These are phyloP conservation scores for Kodamaea ohmeri DNA, from an alignment of 1,139 yeast genomes.

Conservation along the genomic window DNA sequence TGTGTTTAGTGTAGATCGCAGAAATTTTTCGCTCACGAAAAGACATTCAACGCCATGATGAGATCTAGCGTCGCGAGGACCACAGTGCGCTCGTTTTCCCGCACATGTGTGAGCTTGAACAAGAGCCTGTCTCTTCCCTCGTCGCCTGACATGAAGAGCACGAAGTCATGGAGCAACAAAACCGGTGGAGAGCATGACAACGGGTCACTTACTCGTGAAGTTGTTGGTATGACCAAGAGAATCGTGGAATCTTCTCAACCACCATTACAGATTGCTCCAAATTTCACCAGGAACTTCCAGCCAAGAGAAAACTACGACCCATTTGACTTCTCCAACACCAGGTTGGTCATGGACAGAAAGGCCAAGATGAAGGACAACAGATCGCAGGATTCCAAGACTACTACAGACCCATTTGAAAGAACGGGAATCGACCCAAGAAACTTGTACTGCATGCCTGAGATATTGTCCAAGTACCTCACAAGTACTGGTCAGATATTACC, in stretches of 20 bases:
- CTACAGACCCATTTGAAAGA: conserved; percentile 45
- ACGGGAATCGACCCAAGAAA: conserved; percentile 62
- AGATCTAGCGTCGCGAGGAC: conserved; percentile 4
- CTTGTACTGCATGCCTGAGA: conserved; percentile 63
- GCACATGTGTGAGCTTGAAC: conserved; percentile 1
- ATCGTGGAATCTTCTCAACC: conserved; percentile 28
- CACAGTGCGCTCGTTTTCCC: conserved; percentile 4
- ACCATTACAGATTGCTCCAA: conserved; percentile 27
- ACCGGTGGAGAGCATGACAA: conserved; percentile 13
- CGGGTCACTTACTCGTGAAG: conserved; percentile 20
- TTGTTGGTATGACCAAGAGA: conserved; percentile 31
- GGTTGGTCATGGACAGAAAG: conserved; percentile 40
- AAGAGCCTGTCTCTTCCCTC: conserved; percentile 22
- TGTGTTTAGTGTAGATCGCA: no score
- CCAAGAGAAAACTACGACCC: conserved; percentile 61
- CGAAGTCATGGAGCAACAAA: conserved; percentile 27
- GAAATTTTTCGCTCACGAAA: conserved; percentile 3
- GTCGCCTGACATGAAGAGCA: conserved; percentile 34
- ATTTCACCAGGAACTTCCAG: conserved; percentile 40
- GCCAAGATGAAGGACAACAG: conserved; percentile 13
- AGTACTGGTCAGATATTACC: conserved; percentile 68
- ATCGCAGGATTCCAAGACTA: conserved; percentile 13
- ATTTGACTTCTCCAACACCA: conserved; percentile 66
- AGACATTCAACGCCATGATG: conserved; percentile 4
- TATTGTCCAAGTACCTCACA: conserved; percentile 56